Conservation (phyloP, 352 stramenopile species). For the Phytophthora sojae region DNA sequence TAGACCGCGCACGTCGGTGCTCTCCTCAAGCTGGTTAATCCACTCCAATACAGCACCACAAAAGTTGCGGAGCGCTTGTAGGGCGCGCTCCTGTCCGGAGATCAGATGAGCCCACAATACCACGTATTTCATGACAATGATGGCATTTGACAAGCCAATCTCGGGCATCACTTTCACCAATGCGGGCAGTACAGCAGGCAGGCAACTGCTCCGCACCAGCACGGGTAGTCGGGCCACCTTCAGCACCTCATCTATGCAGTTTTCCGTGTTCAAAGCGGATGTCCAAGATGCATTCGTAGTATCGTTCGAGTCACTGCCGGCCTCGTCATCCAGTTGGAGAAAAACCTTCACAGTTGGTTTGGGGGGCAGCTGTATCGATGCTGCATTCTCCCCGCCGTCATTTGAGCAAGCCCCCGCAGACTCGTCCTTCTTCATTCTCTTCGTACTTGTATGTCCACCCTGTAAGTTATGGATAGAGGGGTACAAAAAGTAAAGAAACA, state of each 20-base stretch:
- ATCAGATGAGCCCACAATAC: slow-evolving; percentile 6
- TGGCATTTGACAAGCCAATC: not conserved
- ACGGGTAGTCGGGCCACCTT: slow-evolving; percentile 11
- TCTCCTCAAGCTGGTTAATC: not conserved
- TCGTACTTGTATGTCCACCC: too few relatives aligned
- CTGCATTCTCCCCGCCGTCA: too few relatives aligned
- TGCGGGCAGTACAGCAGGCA: not conserved
- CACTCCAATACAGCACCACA: not conserved
- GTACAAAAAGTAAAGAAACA: too few relatives aligned
- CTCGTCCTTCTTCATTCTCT: too few relatives aligned
- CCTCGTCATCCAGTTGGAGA: too few relatives aligned
- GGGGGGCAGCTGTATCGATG: too few relatives aligned
- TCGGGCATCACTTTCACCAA: not conserved
- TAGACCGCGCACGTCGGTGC: not conserved
- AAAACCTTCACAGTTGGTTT: too few relatives aligned
- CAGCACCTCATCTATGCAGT: not conserved
- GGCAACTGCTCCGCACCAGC: not conserved
- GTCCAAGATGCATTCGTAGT: not conserved
- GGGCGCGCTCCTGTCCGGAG: not conserved
- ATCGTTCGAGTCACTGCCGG: too few relatives aligned
- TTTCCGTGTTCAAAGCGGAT: not conserved
- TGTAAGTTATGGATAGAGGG: too few relatives aligned
- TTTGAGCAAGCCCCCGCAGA: too few relatives aligned
- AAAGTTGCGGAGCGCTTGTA: not conserved
- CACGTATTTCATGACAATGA: slow-evolving; percentile 11